These are phyloP conservation scores for Lepidium aucheri DNA, from an alignment of 345 rosid species.

Conservation along the genomic window DNA sequence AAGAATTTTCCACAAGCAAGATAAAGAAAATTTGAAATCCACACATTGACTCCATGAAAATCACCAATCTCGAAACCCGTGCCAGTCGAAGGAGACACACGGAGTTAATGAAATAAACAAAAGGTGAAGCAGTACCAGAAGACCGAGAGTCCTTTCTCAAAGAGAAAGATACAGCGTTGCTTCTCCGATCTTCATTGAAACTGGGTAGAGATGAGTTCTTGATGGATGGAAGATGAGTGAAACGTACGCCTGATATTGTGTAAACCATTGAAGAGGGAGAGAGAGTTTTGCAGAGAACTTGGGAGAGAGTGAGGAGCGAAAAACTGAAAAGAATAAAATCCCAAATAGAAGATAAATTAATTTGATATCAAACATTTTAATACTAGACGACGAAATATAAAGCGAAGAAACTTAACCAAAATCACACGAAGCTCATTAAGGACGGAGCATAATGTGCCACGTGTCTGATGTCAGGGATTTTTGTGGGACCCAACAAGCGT, in stretches of 20 bases:
- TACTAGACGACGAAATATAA: not conserved
- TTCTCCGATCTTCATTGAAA: constrained; percentile 49
- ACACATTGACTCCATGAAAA: constrained; percentile 1
- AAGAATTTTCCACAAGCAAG: not conserved
- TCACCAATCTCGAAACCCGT: constrained; percentile 14
- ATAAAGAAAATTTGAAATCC: not conserved
- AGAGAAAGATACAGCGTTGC: constrained; percentile 33
- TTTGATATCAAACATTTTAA: not conserved
- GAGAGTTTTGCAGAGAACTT: not conserved
- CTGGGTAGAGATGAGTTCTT: constrained; percentile 32
- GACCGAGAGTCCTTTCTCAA: constrained; percentile 44
- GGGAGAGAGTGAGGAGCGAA: constrained; percentile 3
- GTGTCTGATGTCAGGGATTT: constrained; percentile 35
- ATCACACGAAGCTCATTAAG: constrained; percentile 16
- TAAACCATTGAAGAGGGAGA: constrained; percentile 39
- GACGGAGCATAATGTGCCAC: constrained; percentile 29
- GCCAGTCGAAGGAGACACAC: not conserved
- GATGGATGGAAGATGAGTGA: constrained; percentile 36
- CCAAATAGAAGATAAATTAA: not conserved
- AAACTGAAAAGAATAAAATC: constrained; percentile 7
- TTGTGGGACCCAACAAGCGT: constrained; percentile 25
- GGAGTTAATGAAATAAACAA: not conserved
- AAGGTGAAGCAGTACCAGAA: constrained; percentile 31
- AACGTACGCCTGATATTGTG: constrained; percentile 47
- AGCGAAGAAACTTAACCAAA: not conserved